Percentiles rank a stretch among this genome's conserved stretches.
Evolutionary conservation across 1,139 yeast genomes (phyloP).

Genomic region (Lodderomyces orthopsilosis): DNA sequence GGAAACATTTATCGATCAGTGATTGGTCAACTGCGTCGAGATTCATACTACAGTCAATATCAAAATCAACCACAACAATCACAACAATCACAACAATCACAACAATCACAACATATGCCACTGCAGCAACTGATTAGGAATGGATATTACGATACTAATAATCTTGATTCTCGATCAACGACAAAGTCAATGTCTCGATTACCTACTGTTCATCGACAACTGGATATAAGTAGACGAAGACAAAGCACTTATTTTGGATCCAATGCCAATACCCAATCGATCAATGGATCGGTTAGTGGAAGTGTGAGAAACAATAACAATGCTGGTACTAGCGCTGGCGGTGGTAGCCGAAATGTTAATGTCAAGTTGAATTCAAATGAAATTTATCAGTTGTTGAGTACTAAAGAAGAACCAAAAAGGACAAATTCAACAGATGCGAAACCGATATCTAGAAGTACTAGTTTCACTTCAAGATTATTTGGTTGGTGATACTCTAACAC

Average conservation of each 20-base stretch:
- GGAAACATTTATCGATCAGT: constrained; percentile 13
- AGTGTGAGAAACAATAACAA: neutral
- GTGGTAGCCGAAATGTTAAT: constrained; percentile 1
- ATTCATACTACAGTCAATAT: neutral
- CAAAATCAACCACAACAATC: neutral
- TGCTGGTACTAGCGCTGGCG: neutral
- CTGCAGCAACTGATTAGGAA: neutral
- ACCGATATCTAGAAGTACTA: constrained; percentile 8
- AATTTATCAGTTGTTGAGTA: constrained; percentile 23
- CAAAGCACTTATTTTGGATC: constrained; percentile 6
- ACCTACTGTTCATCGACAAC: constrained; percentile 16
- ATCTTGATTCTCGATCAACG: constrained; percentile 18
- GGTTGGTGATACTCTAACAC: constrained; percentile 28
- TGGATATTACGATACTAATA: constrained; percentile 5
- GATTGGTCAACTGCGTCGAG: constrained; percentile 6
- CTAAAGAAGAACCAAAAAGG: constrained; percentile 10
- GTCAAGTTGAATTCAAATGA: constrained; percentile 21
- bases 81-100: neutral
- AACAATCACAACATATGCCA: neutral
- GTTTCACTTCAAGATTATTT: constrained; percentile 29
- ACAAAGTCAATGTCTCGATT: constrained; percentile 18
- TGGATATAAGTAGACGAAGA: constrained; percentile 8
- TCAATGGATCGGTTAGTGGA: neutral
- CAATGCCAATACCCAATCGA: neutral
- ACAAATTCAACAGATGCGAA: neutral